Percentiles rank a stretch among this genome's conserved stretches.
Evolutionary conservation across 2,329 filamentous ascomycete genomes (phyloP).

Genomic region (Nemania diffusa): DNA sequence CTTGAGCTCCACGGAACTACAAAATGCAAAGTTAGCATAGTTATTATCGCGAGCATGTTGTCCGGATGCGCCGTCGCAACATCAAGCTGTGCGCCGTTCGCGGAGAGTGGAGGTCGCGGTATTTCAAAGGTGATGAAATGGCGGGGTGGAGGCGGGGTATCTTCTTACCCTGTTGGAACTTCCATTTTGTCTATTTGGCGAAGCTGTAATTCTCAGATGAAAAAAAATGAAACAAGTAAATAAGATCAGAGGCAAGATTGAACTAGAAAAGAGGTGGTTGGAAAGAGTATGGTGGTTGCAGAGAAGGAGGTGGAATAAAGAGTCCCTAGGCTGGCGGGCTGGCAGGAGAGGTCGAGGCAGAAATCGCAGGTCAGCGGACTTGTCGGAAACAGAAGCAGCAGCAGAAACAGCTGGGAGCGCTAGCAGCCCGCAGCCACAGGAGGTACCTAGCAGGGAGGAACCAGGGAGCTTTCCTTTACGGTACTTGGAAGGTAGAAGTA

Average conservation of each 20-base stretch:
- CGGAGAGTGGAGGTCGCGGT: conserved; percentile 30
- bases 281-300: conserved; percentile 24
- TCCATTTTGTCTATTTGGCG: conserved; percentile 45
- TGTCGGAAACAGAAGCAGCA: conserved; percentile 20
- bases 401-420: conserved; percentile 29
- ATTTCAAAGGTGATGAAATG: conserved; percentile 43
- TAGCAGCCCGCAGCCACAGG: conserved; percentile 6
- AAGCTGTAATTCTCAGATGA: conserved; percentile 18
- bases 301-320: conserved; percentile 29
- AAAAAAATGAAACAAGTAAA: conserved; percentile 28
- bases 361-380: conserved; percentile 32
- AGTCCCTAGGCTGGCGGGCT: conserved; percentile 6
- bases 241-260: background rate
- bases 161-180: conserved; percentile 48
- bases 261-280: conserved; percentile 7
- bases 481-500: conserved; percentile 16
- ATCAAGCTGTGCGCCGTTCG: conserved; percentile 30
- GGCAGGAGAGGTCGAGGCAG: conserved; percentile 30
- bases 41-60: conserved; percentile 10
- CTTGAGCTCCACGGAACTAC: conserved; percentile 92
- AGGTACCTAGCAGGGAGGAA: background rate
- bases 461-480: conserved; percentile 20
- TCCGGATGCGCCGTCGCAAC: background rate
- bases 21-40: conserved; percentile 50
- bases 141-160: conserved; percentile 49